These are phyloP conservation scores for Dactylellina cionopaga DNA, from an alignment of 2,329 filamentous ascomycete genomes.

Conservation along the genomic window DNA sequence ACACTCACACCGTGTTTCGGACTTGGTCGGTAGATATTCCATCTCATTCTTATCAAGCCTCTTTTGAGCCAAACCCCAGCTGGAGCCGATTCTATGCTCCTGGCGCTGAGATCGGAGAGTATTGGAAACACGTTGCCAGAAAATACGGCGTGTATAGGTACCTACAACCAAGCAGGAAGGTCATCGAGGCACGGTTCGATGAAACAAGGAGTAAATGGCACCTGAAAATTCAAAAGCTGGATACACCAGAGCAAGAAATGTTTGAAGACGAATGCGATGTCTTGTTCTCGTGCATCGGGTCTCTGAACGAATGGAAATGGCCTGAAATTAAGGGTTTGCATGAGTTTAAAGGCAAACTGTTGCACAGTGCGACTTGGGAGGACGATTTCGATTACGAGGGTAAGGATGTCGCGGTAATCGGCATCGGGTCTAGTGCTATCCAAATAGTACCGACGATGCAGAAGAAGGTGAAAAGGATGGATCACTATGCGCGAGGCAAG, in stretches of 20 bases:
- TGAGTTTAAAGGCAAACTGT: constrained; percentile 64
- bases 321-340: constrained; percentile 65
- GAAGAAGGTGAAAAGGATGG: constrained; percentile 64
- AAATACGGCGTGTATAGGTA: constrained; percentile 65
- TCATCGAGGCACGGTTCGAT: constrained; percentile 63
- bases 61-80: constrained; percentile 69
- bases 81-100: constrained; percentile 70
- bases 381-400: constrained; percentile 56
- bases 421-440: constrained; percentile 68
- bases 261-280: constrained; percentile 55
- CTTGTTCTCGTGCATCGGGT: constrained; percentile 62
- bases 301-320: constrained; percentile 68
- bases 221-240: constrained; percentile 53
- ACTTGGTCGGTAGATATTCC: constrained; percentile 66
- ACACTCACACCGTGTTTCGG: background rate
- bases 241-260: constrained; percentile 48
- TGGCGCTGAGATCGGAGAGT: constrained; percentile 64
- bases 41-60: constrained; percentile 72
- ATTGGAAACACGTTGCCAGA: constrained; percentile 64
- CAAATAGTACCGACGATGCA: constrained; percentile 67
- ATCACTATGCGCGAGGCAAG: constrained; percentile 61
- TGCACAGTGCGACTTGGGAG: constrained; percentile 69
- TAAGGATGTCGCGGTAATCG: constrained; percentile 69
- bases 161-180: constrained; percentile 63
- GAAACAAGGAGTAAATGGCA: constrained; percentile 55